Evolutionary conservation across 2,329 filamentous ascomycete species (phyloP).

Genomic region (Rutstroemia sp.): DNA sequence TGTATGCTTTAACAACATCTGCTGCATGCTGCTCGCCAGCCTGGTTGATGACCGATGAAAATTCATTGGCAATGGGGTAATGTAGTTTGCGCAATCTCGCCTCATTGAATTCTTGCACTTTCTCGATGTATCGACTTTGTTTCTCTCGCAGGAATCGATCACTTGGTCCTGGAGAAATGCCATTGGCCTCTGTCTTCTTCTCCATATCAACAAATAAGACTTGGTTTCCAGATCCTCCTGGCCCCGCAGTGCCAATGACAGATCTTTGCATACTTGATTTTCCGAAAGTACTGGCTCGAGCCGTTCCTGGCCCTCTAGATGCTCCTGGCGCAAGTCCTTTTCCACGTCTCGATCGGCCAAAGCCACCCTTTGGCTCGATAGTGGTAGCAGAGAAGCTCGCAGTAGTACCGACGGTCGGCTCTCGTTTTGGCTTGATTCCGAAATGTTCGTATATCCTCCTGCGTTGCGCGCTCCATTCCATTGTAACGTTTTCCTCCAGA

Average conservation of each 20-base stretch:
- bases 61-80: conserved; percentile 69
- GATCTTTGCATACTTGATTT: conserved; percentile 71
- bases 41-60: conserved; percentile 65
- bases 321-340: conserved; percentile 33
- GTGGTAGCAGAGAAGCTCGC: conserved; percentile 27
- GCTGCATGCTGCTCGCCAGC: conserved; percentile 63
- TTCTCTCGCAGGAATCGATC: conserved; percentile 76
- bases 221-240: conserved; percentile 52
- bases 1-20: conserved; percentile 75
- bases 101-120: conserved; percentile 71
- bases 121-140: conserved; percentile 72
- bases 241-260: conserved; percentile 74
- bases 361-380: conserved; percentile 42
- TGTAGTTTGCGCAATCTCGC: conserved; percentile 57
- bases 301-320: conserved; percentile 20
- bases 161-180: conserved; percentile 46
- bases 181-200: conserved; percentile 44
- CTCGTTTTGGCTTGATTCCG: conserved; percentile 63
- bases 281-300: conserved; percentile 52
- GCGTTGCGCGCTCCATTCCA: conserved; percentile 93
- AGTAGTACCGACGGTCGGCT: conserved; percentile 20
- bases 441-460: conserved; percentile 95
- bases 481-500: conserved; percentile 86
- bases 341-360: conserved; percentile 51
- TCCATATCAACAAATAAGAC: conserved; percentile 63